Evolutionary conservation across 768 basidiomycete species (phyloP), one percentile per base, ranked within the genome.

Genomic region (Mycena alexandri): DNA sequence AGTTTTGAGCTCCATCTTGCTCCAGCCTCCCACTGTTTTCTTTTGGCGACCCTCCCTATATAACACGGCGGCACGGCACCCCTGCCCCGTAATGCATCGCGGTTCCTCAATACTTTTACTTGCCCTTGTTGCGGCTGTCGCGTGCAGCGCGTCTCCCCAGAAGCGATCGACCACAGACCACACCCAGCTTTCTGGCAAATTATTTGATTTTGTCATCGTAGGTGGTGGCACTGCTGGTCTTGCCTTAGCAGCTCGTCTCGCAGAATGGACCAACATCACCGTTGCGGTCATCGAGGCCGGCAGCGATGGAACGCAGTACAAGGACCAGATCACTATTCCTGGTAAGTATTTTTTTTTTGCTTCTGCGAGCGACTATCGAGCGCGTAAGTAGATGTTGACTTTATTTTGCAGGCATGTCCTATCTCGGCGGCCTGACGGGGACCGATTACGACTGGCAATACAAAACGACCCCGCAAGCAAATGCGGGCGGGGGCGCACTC

Each of bases 251-350:
- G 63, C 42, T 14, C 61, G 70, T 2, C 58, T 71, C 2, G 66
- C 66, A 2, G 70, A 71, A 53, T 68, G 66, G 66, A 41, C 53
- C 22, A 71, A 71, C 33, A 62, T 68, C 25, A 71, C 70, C 5
- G 29, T 71, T 4, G 70, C 70, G 34, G 70, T 71, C 46, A 71
- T 71, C 34, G 70, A 71, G 24, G 70, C 70, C 9, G 70, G 70
- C 22, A 36, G 47, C 56, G 66, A 71, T 61, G 70, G 70, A 2
- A 56, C 66, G 13, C 48, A 71, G 17, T 61, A 42, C 21, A 3
- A 29, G 36, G 63, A 71, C 47, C 70, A 64, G 46, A 68, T 71
- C 17, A 53, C 70, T 19, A 56, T 71, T n/a, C 70, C 70, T 21
- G 70, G 70, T 67, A 13, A 21, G 29, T 22, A 47, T 47, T 50